Base-by-base conservation (phyloP, 192 early-diverging fungal species). In the Helicostylum pulchrum region DNA sequence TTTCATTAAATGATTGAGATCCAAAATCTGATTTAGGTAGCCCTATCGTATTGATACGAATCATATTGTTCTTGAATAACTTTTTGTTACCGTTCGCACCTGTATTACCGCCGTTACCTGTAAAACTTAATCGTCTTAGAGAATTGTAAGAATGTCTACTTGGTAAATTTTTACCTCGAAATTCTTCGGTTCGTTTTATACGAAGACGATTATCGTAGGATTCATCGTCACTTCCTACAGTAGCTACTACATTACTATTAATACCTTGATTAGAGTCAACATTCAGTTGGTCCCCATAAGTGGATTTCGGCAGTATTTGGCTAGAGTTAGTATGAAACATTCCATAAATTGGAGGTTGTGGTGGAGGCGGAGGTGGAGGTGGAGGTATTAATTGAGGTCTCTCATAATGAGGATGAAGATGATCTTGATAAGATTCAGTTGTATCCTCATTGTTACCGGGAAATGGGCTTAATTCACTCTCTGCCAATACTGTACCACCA, bases 401-500 rank as follows among this genome's bases (percentile, higher is more conserved):
- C 6, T 62, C 61, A 50, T 62, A 62, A 34, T 62, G 46, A 39
- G 5, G 36, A 39, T 39, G 36, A 39, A 39, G 36, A 39, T 39
- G 36, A 1, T 39, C 36, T 39, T 39, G 36, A 39, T 39, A 39
- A 10, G 9, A 39, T 39, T 39, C 36, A 39, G 1, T 39, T 10
- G 36, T 39, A 6, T 75, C 75, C 17, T 84, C 79, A 11, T 81
- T 81, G 21, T 87, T 82, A 0, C 77, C 80, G 71, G 76, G 55
- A 44, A 50, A 70, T 0, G 62, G 46, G 51, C 50, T 53, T 15
- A 73, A 45, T 42, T 67, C 61, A 50, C 59, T 62, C 36, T 73
- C 71, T 32, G 61, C 47, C 9, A 73, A 59, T 0, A 73, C 65
- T 3, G 65, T 73, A 10, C 71, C 71, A 46, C 71, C 71, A 10